Conservation (phyloP, 2,329 filamentous ascomycete genomes). For the Aspergillus floridensis region DNA sequence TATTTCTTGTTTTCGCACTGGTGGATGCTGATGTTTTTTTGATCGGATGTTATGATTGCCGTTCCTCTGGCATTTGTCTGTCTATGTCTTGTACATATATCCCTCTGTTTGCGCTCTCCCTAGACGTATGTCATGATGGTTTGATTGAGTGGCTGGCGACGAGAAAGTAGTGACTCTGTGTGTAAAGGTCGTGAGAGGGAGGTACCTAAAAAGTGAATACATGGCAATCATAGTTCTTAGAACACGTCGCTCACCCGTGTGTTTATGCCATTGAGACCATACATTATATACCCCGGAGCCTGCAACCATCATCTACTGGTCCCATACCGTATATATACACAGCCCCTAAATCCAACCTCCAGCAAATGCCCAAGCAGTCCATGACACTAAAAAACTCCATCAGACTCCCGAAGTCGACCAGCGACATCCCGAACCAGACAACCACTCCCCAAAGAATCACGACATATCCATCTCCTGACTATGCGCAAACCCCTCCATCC, state of each 20-base stretch:
- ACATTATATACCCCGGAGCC: too few species aligned
- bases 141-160: not conserved
- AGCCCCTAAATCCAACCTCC: not conserved
- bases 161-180: not conserved
- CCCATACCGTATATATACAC: too few species aligned
- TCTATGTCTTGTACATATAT: constrained; percentile 28
- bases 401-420: not conserved
- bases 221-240: too few species aligned
- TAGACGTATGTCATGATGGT: not conserved
- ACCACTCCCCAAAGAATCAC: not conserved
- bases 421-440: not conserved
- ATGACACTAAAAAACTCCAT: not conserved
- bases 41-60: not conserved
- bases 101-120: not conserved
- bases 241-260: too few species aligned
- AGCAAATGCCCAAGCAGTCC: not conserved
- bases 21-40: not conserved
- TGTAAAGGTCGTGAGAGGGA: not conserved
- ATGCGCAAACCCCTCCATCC: not conserved
- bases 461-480: constrained; percentile 43
- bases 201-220: not conserved
- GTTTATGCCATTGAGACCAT: too few species aligned
- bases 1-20: not conserved
- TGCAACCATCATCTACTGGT: too few species aligned
- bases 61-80: not conserved